These are phyloP conservation scores for Calonectria montana DNA, from an alignment of 2,329 filamentous ascomycete species.

Conservation along the genomic window DNA sequence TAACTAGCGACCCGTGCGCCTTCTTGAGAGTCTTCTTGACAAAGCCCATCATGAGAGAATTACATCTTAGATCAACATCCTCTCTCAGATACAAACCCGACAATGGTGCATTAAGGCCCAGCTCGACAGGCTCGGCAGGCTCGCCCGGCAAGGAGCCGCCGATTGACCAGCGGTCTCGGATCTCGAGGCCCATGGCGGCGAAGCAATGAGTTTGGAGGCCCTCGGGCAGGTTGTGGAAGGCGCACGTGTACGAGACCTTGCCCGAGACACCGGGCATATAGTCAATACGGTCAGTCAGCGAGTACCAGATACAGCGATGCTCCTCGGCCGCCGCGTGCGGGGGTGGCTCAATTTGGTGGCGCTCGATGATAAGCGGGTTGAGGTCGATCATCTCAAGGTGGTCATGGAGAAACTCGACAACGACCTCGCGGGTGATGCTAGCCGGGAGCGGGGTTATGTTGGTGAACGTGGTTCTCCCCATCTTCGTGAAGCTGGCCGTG, in stretches of 20 bases:
- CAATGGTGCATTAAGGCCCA: constrained; percentile 73
- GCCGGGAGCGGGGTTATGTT: constrained; percentile 82
- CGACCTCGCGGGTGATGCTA: constrained; percentile 74
- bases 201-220: constrained; percentile 87
- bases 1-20: constrained; percentile 77
- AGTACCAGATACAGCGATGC: constrained; percentile 80
- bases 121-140: constrained; percentile 71
- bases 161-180: constrained; percentile 82
- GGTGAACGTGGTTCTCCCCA: constrained; percentile 72
- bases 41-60: constrained; percentile 78
- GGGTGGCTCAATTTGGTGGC: constrained; percentile 76
- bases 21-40: constrained; percentile 87
- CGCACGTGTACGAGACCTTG: constrained; percentile 81
- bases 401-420: constrained; percentile 80
- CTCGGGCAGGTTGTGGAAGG: constrained; percentile 78
- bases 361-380: constrained; percentile 83
- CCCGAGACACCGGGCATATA: constrained; percentile 78
- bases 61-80: constrained; percentile 85
- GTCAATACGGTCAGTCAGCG: constrained; percentile 79
- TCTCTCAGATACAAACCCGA: constrained; percentile 84
- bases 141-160: constrained; percentile 79
- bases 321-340: constrained; percentile 76
- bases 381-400: constrained; percentile 88
- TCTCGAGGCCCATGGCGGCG: constrained; percentile 83
- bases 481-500: constrained; percentile 19